These are phyloP conservation scores for Rickenella mellea DNA, from an alignment of 768 basidiomycete genomes.

Conservation along the genomic window DNA sequence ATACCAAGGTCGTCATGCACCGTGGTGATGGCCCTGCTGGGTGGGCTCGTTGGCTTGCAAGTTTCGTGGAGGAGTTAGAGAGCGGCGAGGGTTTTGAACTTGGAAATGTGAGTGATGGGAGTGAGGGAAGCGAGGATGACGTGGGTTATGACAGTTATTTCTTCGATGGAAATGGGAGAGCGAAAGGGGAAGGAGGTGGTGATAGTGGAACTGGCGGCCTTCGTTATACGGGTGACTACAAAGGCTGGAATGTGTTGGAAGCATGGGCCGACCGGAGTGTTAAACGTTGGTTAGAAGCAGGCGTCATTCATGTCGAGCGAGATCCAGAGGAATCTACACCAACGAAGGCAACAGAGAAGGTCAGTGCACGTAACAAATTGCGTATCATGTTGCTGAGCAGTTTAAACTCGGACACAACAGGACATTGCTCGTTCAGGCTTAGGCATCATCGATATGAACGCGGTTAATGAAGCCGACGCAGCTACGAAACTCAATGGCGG, in stretches of 20 bases:
- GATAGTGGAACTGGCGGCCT: constrained; percentile 65
- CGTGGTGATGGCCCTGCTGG: constrained; percentile 83
- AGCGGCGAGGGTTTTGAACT: constrained; percentile 82
- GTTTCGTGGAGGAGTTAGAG: constrained; percentile 89
- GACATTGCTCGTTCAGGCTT: constrained; percentile 34
- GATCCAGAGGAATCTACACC: constrained; percentile 16
- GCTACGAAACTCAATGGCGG: constrained; percentile 23
- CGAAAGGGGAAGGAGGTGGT: constrained; percentile 70
- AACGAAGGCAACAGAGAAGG: constrained; percentile 29
- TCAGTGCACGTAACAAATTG: constrained; percentile 32
- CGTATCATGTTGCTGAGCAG: background rate
- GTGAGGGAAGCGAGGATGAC: constrained; percentile 73
- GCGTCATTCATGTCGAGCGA: constrained; percentile 48
- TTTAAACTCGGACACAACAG: constrained; percentile 29
- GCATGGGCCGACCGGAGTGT: constrained; percentile 89
- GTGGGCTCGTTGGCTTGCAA: constrained; percentile 91
- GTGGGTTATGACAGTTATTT: constrained; percentile 85
- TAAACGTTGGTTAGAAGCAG: constrained; percentile 76
- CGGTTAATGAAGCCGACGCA: constrained; percentile 43
- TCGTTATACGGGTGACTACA: constrained; percentile 75
- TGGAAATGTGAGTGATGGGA: constrained; percentile 43
- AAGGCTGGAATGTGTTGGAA: constrained; percentile 87
- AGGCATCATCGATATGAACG: constrained; percentile 28
- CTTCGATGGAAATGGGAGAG: constrained; percentile 68
- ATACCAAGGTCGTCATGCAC: constrained; percentile 94